Percentiles rank a stretch among this genome's conserved stretches.
phyloP scores from a whole-genome alignment of 371 early-diverging fungal genomes.

The Actinomucor elegans region DNA sequence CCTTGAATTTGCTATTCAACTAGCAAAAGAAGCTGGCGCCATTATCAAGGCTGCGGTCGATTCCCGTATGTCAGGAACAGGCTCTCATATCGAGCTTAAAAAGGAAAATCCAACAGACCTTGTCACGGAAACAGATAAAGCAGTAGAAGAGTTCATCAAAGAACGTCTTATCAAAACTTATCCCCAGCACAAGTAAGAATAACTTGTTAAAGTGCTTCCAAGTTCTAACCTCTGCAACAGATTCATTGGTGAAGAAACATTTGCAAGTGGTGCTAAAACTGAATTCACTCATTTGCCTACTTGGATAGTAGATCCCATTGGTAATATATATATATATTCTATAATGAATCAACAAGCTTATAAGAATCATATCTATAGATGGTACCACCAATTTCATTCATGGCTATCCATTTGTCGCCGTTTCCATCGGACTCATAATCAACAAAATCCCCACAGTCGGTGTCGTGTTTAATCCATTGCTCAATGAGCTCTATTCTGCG shows the following conservation, averaged over 20 bases:
- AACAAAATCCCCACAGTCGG: slow-evolving; percentile 79
- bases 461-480: slow-evolving; percentile 89
- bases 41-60: slow-evolving; percentile 62
- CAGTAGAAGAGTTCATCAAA: slow-evolving; percentile 75
- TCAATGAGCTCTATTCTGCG: slow-evolving; percentile 77
- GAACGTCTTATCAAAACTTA: slow-evolving; percentile 56
- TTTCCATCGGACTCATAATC: slow-evolving; percentile 83
- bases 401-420: slow-evolving; percentile 84
- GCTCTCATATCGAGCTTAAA: slow-evolving; percentile 44
- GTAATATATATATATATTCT: slow-evolving; percentile 24
- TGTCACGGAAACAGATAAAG: slow-evolving; percentile 83
- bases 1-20: slow-evolving; percentile 50
- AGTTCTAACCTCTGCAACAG: slow-evolving; percentile 17
- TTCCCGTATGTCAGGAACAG: slow-evolving; percentile 50
- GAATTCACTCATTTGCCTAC: slow-evolving; percentile 75
- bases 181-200: slow-evolving; percentile 68
- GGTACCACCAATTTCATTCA: slow-evolving; percentile 92
- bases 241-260: slow-evolving; percentile 88
- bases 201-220: too few relatives aligned
- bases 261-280: slow-evolving; percentile 61
- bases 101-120: slow-evolving; percentile 76
- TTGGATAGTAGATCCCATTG: slow-evolving; percentile 93
- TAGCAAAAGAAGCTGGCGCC: slow-evolving; percentile 66
- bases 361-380: slow-evolving; percentile 49
- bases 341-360: background rate